Evolutionary conservation across 73 alveolate genomes (phyloP), one percentile per base, ranked within the genome.

Genomic region (Symbiodinium pilosum): DNA sequence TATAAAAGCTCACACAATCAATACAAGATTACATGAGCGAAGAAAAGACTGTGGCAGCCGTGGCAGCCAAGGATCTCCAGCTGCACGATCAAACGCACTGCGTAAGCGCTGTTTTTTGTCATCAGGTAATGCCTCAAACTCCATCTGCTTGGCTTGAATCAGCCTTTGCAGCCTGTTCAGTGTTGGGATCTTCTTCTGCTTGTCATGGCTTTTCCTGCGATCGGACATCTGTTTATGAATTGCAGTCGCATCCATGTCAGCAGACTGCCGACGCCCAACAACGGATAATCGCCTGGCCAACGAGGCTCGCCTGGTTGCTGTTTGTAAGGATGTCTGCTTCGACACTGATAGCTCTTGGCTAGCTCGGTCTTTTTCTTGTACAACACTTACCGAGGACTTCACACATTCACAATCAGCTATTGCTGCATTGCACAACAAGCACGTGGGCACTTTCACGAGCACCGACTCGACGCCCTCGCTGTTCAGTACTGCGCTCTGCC

Each of bases 121-220:
- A 38, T 32, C 68, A 39, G 94, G 85, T 7, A 87, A 2, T 8
- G 94, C 94, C 42, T 87, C 94, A 87, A 87, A 87, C 68, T 87
- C 94, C 42, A 81, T 81, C 38, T 40, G 94, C 51, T 87, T 87
- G 5, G 94, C 94, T 3, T 75, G 85, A 21, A 87, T 8, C 94
- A 87, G 26, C 34, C 94, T 56, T 38, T 87, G 94, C 43, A 87
- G 94, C 64, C 94, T 75, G 51, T 34, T 87, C 68, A 56, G 73
- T 87, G 69, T 87, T 42, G 44, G 43, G 59, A 59, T 24, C 84
- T 56, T 54, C 38, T 75, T 87, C 38, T 16, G 94, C 85, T 38
- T 59, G 69, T 81, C 73, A 64, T 11, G 59, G 26, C 85, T 59
- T 87, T 39, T 81, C 43, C 43, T 56, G 42, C 81, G 69, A 51